These are phyloP conservation scores for Lipomyces anomalus DNA, from an alignment of 805 yeast genomes.

Conservation along the genomic window DNA sequence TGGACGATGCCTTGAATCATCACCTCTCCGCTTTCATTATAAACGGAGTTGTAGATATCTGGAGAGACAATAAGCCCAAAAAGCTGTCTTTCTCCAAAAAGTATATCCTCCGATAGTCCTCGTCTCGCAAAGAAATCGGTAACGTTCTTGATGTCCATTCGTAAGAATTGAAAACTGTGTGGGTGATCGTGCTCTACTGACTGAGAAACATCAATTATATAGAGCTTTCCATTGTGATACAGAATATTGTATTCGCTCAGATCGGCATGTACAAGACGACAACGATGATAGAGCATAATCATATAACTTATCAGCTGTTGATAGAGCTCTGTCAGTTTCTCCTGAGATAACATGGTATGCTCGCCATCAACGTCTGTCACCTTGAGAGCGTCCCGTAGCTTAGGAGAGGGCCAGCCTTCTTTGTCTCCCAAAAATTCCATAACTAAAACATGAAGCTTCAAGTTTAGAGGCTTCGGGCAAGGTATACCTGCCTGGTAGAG, in stretches of 20 bases:
- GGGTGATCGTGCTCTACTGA: constrained; percentile 98
- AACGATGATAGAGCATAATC: constrained; percentile 79
- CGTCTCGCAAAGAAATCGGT: constrained; percentile 78
- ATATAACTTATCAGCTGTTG: constrained; percentile 76
- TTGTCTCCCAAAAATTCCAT: constrained; percentile 84
- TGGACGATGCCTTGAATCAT: constrained; percentile 31
- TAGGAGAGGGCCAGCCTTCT: constrained; percentile 84
- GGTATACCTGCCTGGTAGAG: constrained; percentile 73
- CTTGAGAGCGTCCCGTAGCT: constrained; percentile 76
- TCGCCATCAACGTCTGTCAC: constrained; percentile 27
- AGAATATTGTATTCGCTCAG: constrained; percentile 91
- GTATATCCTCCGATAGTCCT: constrained; percentile 47
- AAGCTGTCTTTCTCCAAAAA: constrained; percentile 74
- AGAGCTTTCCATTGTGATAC: constrained; percentile 63
- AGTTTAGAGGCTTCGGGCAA: constrained; percentile 87
- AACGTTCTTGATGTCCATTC: constrained; percentile 97
- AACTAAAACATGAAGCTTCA: constrained; percentile 82
- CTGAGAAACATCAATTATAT: constrained; percentile 94
- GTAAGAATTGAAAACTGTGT: constrained; percentile 84
- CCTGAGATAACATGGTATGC: constrained; percentile 33
- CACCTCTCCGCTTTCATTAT: constrained; percentile 21
- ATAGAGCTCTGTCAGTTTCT: constrained; percentile 62
- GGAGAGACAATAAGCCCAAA: constrained; percentile 63
- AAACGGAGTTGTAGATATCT: constrained; percentile 34
- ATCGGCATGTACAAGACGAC: constrained; percentile 94